Conservation (phyloP, 2,329 filamentous ascomycete genomes). For the Lasiodiplodia citricola region DNA sequence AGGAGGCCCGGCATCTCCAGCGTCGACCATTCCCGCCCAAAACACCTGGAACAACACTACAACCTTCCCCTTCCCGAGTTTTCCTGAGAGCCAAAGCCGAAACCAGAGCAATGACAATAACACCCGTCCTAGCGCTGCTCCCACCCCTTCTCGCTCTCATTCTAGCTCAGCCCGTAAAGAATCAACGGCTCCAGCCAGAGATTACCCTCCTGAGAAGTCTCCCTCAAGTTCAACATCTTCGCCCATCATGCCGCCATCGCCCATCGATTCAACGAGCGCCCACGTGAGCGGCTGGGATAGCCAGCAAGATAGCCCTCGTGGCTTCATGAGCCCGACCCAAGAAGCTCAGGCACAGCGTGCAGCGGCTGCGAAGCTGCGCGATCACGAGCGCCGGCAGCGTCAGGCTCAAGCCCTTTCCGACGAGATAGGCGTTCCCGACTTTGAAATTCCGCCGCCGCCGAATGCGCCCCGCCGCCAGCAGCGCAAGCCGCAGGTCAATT, state of each 20-base stretch:
- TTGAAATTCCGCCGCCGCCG: neutral
- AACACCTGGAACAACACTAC: neutral
- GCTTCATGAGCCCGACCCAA: slow-evolving; percentile 13
- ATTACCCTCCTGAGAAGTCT: neutral
- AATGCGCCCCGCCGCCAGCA: neutral
- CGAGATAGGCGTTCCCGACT: slow-evolving; percentile 10
- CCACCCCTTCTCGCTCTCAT: slow-evolving; percentile 1
- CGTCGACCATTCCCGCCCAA: neutral
- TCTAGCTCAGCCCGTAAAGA: neutral
- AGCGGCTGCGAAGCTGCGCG: slow-evolving; percentile 3
- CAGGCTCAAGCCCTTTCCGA: slow-evolving; percentile 2
- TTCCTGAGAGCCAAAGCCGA: neutral
- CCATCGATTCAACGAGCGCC: neutral
- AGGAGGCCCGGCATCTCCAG: neutral
- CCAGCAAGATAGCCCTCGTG: neutral
- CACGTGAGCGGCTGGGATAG: neutral
- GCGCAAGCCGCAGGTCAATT: neutral
- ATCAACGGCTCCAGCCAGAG: neutral
- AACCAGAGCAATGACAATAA: neutral
- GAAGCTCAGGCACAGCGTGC: slow-evolving; percentile 13
- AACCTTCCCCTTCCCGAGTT: slow-evolving; percentile 8
- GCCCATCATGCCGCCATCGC: neutral
- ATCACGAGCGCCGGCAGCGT: neutral
- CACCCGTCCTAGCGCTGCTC: slow-evolving; percentile 1
- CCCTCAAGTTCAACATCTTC: neutral